Percentiles rank a stretch among this genome's conserved stretches.
These are phyloP conservation scores for sweet orange (Citrus sinensis) DNA, from an alignment of 345 rosid genomes.

Conservation along the genomic window DNA sequence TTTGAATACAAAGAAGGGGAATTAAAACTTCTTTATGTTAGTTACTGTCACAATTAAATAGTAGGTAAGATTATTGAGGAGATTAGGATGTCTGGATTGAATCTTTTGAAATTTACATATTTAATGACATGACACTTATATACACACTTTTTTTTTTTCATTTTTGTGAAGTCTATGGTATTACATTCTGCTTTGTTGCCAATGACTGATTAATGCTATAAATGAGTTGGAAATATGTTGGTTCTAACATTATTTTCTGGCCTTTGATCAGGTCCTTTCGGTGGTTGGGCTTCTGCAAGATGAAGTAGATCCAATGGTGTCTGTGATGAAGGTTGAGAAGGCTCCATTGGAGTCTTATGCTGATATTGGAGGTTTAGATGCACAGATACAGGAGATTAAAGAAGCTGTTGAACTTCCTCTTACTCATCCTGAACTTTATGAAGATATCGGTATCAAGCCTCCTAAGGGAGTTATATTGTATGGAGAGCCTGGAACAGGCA, in stretches of 20 bases:
- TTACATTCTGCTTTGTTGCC: neutral
- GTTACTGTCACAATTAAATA: neutral
- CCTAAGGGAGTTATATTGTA: slow-evolving; percentile 98
- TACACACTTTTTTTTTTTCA: neutral
- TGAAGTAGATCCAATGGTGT: slow-evolving; percentile 99
- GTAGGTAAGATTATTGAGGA: neutral
- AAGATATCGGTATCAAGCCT: slow-evolving; percentile 98
- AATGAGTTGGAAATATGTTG: neutral
- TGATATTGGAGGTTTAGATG: slow-evolving; percentile 97
- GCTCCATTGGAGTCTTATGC: slow-evolving; percentile 99
- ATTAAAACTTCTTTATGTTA: neutral
- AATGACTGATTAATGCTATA: neutral
- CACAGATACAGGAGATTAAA: slow-evolving; percentile 98
- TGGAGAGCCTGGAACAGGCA: slow-evolving; percentile 99
- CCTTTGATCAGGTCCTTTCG: slow-evolving; percentile 60
- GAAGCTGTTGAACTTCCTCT: slow-evolving; percentile 99
- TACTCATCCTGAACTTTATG: slow-evolving; percentile 97
- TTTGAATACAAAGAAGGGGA: neutral
- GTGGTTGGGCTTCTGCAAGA: slow-evolving; percentile 98
- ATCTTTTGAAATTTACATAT: neutral
- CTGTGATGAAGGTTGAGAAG: slow-evolving; percentile 99
- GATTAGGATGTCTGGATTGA: neutral
- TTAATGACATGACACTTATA: neutral
- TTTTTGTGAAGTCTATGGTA: neutral
- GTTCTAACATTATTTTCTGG: neutral